Percentiles rank a stretch among this genome's conserved stretches.
These are phyloP conservation scores for Lachancea thermotolerans DNA, from an alignment of 805 yeast species.

Conservation along the genomic window DNA sequence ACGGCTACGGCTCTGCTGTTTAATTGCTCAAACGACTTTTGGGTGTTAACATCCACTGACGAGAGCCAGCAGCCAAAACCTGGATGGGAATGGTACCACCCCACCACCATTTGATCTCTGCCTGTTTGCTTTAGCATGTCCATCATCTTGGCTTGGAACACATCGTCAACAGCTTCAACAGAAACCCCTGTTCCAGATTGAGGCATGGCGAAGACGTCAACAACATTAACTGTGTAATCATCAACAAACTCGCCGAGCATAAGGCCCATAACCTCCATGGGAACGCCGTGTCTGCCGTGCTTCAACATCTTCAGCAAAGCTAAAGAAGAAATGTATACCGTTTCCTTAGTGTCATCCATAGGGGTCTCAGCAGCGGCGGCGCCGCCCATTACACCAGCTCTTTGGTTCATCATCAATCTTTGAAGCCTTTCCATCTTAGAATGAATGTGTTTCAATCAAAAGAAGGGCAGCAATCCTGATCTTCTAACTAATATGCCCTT, in stretches of 20 bases:
- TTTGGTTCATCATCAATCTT: slow-evolving; percentile 35
- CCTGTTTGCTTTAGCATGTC: slow-evolving; percentile 99
- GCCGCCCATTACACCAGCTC: slow-evolving; percentile 40
- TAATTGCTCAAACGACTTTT: slow-evolving; percentile 94
- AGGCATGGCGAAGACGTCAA: slow-evolving; percentile 99
- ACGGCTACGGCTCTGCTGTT: slow-evolving; percentile 96
- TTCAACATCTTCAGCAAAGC: slow-evolving; percentile 94
- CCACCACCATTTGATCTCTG: slow-evolving; percentile 98
- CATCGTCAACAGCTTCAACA: slow-evolving; percentile 98
- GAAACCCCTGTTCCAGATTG: slow-evolving; percentile 98
- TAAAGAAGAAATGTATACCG: slow-evolving; percentile 91
- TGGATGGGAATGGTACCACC: slow-evolving; percentile 99
- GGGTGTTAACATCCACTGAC: slow-evolving; percentile 94
- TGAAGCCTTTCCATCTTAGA: slow-evolving; percentile 37
- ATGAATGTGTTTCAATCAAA: too few relatives aligned
- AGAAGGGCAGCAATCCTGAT: too few relatives aligned
- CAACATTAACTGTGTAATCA: slow-evolving; percentile 93
- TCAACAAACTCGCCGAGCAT: slow-evolving; percentile 98
- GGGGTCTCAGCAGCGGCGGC: slow-evolving; percentile 61
- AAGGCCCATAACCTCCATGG: slow-evolving; percentile 92
- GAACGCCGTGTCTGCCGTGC: slow-evolving; percentile 91
- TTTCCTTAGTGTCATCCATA: slow-evolving; percentile 89
- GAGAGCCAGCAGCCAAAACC: slow-evolving; percentile 99
- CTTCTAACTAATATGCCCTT: too few relatives aligned
- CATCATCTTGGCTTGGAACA: slow-evolving; percentile 98